Percentiles rank a stretch among this genome's conserved stretches.
Conservation (phyloP, 352 stramenopile genomes). For the Phytophthora sojae region DNA sequence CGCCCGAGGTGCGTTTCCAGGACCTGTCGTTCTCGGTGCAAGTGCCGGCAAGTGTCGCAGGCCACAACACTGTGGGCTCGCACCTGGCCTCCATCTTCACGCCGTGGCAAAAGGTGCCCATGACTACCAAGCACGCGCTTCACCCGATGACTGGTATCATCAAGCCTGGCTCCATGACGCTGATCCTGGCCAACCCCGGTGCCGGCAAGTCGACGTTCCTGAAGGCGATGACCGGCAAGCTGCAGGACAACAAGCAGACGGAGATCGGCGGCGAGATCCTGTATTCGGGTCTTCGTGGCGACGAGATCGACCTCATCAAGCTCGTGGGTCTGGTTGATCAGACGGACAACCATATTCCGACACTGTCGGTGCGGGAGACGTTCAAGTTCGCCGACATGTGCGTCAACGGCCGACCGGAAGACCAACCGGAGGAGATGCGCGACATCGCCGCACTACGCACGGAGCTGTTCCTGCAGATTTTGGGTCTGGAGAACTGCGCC, state of each 20-base stretch:
- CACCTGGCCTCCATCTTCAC: constrained; percentile 57
- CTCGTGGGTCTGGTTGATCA: constrained; percentile 67
- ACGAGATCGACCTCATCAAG: constrained; percentile 74
- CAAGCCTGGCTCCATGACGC: constrained; percentile 52
- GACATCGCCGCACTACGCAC: constrained; percentile 66
- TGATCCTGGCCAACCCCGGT: constrained; percentile 77
- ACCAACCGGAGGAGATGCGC: constrained; percentile 76
- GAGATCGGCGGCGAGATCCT: constrained; percentile 65
- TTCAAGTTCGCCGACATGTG: constrained; percentile 43
- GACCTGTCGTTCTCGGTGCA: constrained; percentile 66
- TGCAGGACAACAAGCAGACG: constrained; percentile 54
- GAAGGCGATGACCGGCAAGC: constrained; percentile 72
- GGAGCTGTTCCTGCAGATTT: constrained; percentile 73
- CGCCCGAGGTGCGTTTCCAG: constrained; percentile 71
- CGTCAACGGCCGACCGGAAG: constrained; percentile 52
- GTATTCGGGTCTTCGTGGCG: constrained; percentile 63
- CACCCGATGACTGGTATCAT: constrained; percentile 91
- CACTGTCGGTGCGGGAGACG: constrained; percentile 35
- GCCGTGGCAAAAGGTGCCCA: constrained; percentile 53
- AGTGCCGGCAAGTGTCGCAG: constrained; percentile 23
- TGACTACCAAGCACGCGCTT: constrained; percentile 51
- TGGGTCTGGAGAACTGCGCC: constrained; percentile 90
- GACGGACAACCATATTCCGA: constrained; percentile 39
- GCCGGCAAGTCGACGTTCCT: constrained; percentile 84
- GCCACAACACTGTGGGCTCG: constrained; percentile 62